Conservation (phyloP, 2,329 filamentous ascomycete genomes). For the Aspergillus carbonarius region DNA sequence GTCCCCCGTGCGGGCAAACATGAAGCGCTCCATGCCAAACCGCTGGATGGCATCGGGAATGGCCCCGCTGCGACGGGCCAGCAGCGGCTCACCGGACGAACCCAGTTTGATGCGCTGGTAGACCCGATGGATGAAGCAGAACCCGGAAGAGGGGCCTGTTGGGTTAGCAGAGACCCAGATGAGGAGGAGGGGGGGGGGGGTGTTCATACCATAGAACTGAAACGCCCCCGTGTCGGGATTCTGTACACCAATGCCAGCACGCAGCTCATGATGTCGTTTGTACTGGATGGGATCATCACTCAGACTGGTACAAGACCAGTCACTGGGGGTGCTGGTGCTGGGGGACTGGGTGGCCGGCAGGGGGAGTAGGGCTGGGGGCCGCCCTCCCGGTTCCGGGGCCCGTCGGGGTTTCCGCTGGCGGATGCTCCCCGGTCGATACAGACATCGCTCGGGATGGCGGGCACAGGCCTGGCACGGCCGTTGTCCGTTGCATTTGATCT, state of each 20-base stretch:
- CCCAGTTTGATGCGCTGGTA: constrained; percentile 15
- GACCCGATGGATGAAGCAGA: constrained; percentile 16
- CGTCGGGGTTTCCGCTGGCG: constrained; percentile 11
- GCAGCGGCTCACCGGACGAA: constrained; percentile 6
- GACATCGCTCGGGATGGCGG: constrained; percentile 7
- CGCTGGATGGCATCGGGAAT: constrained; percentile 12
- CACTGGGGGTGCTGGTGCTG: not conserved
- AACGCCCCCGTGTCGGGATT: constrained; percentile 15
- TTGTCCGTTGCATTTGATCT: constrained; percentile 16
- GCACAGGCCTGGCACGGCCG: constrained; percentile 12
- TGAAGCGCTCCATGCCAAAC: constrained; percentile 17
- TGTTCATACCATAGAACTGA: constrained; percentile 18
- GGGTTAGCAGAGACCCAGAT: not conserved
- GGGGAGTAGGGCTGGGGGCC: constrained; percentile 9
- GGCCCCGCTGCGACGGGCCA: constrained; percentile 6
- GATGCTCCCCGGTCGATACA: constrained; percentile 12
- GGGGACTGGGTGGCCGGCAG: constrained; percentile 8
- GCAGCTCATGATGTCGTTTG: constrained; percentile 15
- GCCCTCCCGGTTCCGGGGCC: constrained; percentile 2
- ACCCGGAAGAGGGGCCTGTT: constrained; percentile 16
- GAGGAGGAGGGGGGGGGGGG: not conserved
- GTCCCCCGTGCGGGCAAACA: constrained; percentile 11
- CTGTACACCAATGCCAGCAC: constrained; percentile 16
- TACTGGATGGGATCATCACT: constrained; percentile 13
- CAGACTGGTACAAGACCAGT: not conserved